Evolutionary conservation across 169 alveolate genomes (phyloP), one percentile per base, ranked within the genome.

Genomic region (Eimeria tenella): DNA sequence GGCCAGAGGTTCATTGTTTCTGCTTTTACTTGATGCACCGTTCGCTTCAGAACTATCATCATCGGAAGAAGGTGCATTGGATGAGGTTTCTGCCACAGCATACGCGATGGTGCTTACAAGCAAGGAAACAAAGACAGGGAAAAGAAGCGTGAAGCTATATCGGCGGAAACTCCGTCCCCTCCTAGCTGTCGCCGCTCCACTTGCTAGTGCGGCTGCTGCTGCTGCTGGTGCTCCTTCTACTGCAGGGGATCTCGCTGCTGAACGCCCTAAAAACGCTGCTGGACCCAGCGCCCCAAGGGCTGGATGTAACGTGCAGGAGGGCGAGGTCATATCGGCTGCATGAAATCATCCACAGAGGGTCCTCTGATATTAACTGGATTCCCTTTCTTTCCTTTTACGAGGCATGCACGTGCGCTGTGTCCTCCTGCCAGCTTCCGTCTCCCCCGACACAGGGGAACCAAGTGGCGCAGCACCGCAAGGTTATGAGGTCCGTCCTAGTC

Each of bases 241-340:
- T 31, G 58, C 58, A 15, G 84, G 42, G 49, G 6, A 25, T 74
- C 62, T 31, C 50, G 62, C 60, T 50, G 84, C 82, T 4, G 82
- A 23, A 49, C 63, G 60, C n/a, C 63, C 84, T 31, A 31, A 31
- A 17, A 60, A 23, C n/a, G 84, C 63, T 74, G 84, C 31, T 11
- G 49, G 84, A 49, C 84, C 84, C 84, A 21, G 50, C 49, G 63
- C 84, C 84, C 84, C 84, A 74, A 4, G 84, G 84, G 84, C 63
- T 25, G 31, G 50, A 31, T 49, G 63, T 49, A 4, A 42, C 50
- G 42, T 13, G 84, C 42, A 25, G 84, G 62, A 74, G 84, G 62
- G 62, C 52, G 84, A 21, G 84, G 84, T 42, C 84, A 74, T 74
- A 60, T 60, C 84, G 84, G n/a, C 84, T 74, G n/a, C 50, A 74